Evolutionary conservation across 2,329 filamentous ascomycete genomes (phyloP).

Genomic region (Torrubiellomyces zombiae): DNA sequence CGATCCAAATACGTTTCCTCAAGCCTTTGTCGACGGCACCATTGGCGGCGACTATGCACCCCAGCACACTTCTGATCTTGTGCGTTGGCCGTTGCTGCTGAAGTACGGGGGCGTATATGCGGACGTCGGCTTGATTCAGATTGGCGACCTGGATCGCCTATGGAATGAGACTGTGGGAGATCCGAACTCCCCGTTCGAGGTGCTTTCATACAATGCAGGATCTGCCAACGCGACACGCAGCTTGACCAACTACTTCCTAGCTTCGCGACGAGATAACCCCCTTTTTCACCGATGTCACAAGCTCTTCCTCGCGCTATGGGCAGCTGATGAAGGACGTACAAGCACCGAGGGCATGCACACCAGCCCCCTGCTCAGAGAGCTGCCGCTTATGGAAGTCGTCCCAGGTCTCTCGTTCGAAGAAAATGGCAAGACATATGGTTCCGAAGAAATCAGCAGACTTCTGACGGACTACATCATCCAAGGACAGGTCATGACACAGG

Average conservation of each 20-base stretch:
- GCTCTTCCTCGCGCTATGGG: slow-evolving; percentile 35
- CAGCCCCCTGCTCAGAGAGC: slow-evolving; percentile 27
- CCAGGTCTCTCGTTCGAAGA: slow-evolving; percentile 7
- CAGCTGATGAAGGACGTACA: slow-evolving; percentile 20
- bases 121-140: slow-evolving; percentile 38
- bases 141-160: slow-evolving; percentile 36
- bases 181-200: slow-evolving; percentile 25
- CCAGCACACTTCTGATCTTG: slow-evolving; percentile 41
- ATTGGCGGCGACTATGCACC: slow-evolving; percentile 30
- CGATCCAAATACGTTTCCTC: slow-evolving; percentile 26
- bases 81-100: slow-evolving; percentile 38
- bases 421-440: slow-evolving; percentile 12
- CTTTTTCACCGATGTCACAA: slow-evolving; percentile 29
- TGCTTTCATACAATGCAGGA: slow-evolving; percentile 28
- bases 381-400: slow-evolving; percentile 20
- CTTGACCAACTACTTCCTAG: slow-evolving; percentile 34
- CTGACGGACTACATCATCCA: slow-evolving; percentile 42
- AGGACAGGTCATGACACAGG: slow-evolving; percentile 33
- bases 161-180: slow-evolving; percentile 33
- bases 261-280: slow-evolving; percentile 20
- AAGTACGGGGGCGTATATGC: slow-evolving; percentile 40
- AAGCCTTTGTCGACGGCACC: slow-evolving; percentile 29
- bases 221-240: slow-evolving; percentile 14
- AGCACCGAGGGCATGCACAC: slow-evolving; percentile 33
- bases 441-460: slow-evolving; percentile 22